Evolutionary conservation across 2,329 filamentous ascomycete species (phyloP), one percentile per base, ranked within the genome.

Genomic region (Fusarium sp.): DNA sequence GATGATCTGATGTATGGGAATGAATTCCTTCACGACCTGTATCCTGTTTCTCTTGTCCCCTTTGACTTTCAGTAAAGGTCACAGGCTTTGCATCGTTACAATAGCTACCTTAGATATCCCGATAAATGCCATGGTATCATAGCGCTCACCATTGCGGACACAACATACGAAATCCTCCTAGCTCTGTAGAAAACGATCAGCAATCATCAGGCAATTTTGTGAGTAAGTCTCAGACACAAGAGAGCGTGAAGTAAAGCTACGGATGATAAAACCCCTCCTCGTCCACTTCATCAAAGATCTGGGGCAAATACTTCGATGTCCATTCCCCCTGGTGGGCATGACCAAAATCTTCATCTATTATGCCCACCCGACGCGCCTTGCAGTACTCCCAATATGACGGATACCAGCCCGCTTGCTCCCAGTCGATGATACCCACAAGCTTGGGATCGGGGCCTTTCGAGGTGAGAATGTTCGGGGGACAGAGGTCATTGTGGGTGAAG

Each of bases 371-470:
- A 27, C 71, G 70, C 23, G 67, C 66, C 65, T 77, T 78, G 35
- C 67, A 75, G 54, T 70, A 75, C 62, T 78, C 76, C 75, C 76
- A 78, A 50, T 78, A 77, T 22, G 62, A 67, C 7, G 77, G 76
- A 65, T 77, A 78, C 74, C 75, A 78, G 3, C 76, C 76, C 14
- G 76, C 66, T 46, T 75, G 72, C 22, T 66, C 70, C 72, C 74
- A 77, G 23, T 78, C 75, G n/a, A 76, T 59, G 13, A 77, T 66
- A 1, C 57, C 70, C 9, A 61, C 53, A 7, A 75, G 62, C 17
- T 19, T 70, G 15, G 70, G 69, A 13, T 65, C 54, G 2, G 67
- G 35, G 2, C 59, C 66, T 3, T 25, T 30, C 2, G 73, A 70
- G 4, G 75, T 10, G 1, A 76, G 46, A 23, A 76, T 74, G 35